Evolutionary conservation across 202 grass and related monocot species (phyloP), one percentile per base, ranked within the genome.

Genomic region (Musa balbisiana): DNA sequence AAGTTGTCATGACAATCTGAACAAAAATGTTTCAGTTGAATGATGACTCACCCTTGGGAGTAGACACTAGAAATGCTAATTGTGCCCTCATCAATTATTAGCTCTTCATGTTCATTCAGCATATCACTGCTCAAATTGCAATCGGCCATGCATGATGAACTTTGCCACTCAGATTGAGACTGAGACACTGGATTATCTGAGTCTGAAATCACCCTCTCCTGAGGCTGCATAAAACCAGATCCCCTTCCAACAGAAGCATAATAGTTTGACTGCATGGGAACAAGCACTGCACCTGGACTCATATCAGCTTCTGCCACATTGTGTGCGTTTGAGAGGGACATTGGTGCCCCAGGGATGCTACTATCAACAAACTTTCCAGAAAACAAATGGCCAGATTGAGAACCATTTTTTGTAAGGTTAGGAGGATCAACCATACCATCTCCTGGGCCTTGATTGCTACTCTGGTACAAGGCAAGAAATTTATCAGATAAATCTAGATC

Each of bases 21-120:
- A 52, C 1, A 69, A 51, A 3, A 0, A 63, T 29, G n/a, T 19
- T 53, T 26, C 51, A 26, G 69, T 21, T 52, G 33, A 72, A 72
- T 17, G 15, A 72, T 49, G 62, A 84, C 79, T 74, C 71, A 91
- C 88, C 87, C 84, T 80, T 91, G 82, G 23, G 85, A 87, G 76
- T 91, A 91, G 27, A 91, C 27, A 58, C 85, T 91, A 77, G 88
- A 91, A 51, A 91, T 49, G 50, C 76, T 85, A 72, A 91, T 85
- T 76, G 88, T 91, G 55, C 88, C 88, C 79, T 91, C 88, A 81
- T 91, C 88, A 83, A 91, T 91, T 50, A 80, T 74, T 68, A 91
- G 53, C 55, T 85, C 88, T 63, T 90, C 85, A 64, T 91, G 85
- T 51, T 83, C 81, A 60, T 69, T 71, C 67, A 62, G 43, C 65